phyloP scores from a whole-genome alignment of 2,329 filamentous ascomycete genomes.

The Drechmeria coniospora region DNA sequence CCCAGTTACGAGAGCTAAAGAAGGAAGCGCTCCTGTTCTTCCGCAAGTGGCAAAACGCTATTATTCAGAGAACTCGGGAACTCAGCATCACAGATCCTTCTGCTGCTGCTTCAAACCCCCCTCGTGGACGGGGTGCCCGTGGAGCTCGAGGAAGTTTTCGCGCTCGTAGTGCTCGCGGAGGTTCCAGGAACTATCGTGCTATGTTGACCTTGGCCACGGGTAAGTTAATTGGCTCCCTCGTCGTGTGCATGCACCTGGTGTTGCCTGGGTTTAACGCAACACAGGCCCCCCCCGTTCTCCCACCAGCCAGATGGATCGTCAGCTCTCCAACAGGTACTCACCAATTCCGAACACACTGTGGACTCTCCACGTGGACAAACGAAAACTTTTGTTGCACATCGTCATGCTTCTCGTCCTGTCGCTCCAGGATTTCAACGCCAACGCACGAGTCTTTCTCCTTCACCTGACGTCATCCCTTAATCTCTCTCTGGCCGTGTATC shows the following conservation, averaged over 20 bases:
- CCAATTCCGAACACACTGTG: conserved; percentile 46
- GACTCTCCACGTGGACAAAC: conserved; percentile 42
- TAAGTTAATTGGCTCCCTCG: conserved; percentile 9
- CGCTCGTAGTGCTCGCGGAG: conserved; percentile 16
- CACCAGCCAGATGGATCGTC: conserved; percentile 28
- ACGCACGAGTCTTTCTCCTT: conserved; percentile 57
- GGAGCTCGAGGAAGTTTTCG: conserved; percentile 8
- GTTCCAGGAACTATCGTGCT: conserved; percentile 12
- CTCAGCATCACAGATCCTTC: conserved; percentile 36
- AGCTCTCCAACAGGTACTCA: conserved; percentile 35
- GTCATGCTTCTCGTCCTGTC: conserved; percentile 60
- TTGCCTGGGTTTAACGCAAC: background rate
- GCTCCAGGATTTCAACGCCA: conserved; percentile 60
- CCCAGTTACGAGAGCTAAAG: conserved; percentile 48
- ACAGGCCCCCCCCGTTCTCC: conserved; percentile 24
- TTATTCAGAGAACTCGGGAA: conserved; percentile 57
- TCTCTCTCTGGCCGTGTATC: conserved; percentile 48
- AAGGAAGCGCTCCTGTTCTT: conserved; percentile 56
- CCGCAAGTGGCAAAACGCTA: conserved; percentile 61
- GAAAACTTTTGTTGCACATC: conserved; percentile 54
- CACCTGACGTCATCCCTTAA: conserved; percentile 55
- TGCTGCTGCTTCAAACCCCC: conserved; percentile 8
- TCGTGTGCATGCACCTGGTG: background rate
- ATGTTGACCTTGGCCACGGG: conserved; percentile 19
- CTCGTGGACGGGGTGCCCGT: conserved; percentile 21